A percentile compares a stretch with the other conserved stretches of the same genome.
Conservation (phyloP, 257 asterid genomes). For the Scutellaria baicalensis region DNA sequence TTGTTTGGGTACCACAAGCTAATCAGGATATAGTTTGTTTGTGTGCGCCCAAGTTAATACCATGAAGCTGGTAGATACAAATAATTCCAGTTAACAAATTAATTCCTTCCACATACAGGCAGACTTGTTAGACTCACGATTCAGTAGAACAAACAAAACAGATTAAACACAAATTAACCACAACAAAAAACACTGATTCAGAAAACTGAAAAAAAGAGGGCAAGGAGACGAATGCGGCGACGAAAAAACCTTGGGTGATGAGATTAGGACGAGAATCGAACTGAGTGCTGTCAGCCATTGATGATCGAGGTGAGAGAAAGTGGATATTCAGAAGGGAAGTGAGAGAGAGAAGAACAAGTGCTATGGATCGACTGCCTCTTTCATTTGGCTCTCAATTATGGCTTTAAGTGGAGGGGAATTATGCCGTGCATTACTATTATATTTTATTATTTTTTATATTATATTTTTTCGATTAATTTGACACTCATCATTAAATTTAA, state of each 20-base stretch:
- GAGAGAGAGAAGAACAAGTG: slow-evolving; percentile 12
- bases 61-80: slow-evolving; percentile 1
- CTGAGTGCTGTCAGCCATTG: slow-evolving; percentile 61
- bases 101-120: too few relatives aligned
- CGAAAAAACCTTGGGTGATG: slow-evolving; percentile 44
- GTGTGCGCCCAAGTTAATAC: neutral
- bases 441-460: too few relatives aligned
- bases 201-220: neutral
- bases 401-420: too few relatives aligned
- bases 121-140: slow-evolving; percentile 9
- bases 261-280: slow-evolving; percentile 47
- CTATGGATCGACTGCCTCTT: slow-evolving; percentile 18
- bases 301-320: slow-evolving; percentile 21
- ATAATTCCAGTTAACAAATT: neutral
- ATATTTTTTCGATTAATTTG: too few relatives aligned
- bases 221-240: slow-evolving; percentile 7
- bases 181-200: neutral
- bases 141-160: neutral
- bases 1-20: neutral
- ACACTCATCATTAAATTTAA: too few relatives aligned
- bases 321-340: neutral
- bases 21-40: neutral
- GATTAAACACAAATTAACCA: neutral
- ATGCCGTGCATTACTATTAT: too few relatives aligned
- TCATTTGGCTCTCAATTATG: too few relatives aligned